Evolutionary conservation across 306 rosid species (phyloP).

Genomic region (Quercus gilva): DNA sequence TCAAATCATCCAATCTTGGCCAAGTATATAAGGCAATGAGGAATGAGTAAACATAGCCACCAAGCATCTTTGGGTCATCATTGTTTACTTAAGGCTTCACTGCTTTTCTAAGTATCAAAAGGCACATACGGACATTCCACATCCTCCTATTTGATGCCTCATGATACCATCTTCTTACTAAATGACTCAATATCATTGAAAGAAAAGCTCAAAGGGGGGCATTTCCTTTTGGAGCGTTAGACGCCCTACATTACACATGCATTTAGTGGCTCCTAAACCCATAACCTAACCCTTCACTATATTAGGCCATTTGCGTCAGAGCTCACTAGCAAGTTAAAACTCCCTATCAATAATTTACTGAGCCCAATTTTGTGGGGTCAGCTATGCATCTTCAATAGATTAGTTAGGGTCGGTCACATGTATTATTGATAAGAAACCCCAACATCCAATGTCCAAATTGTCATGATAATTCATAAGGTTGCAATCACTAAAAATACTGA

Average conservation of each 20-base stretch:
- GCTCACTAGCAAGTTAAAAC: too few relatives aligned
- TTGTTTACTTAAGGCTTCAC: not conserved
- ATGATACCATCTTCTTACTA: not conserved
- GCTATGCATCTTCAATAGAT: too few relatives aligned
- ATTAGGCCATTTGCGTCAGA: not conserved
- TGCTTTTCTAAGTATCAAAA: not conserved
- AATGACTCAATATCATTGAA: too few relatives aligned
- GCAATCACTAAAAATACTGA: too few relatives aligned
- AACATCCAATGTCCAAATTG: not conserved
- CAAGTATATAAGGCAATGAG: too few relatives aligned
- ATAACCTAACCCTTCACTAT: not conserved
- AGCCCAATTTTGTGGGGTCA: too few relatives aligned
- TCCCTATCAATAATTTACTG: not conserved
- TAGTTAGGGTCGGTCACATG: too few relatives aligned
- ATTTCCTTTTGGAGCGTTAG: not conserved
- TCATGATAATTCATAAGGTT: too few relatives aligned
- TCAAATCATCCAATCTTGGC: too few relatives aligned
- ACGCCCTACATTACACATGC: not conserved
- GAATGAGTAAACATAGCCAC: too few relatives aligned
- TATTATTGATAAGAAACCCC: not conserved
- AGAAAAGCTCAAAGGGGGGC: not conserved
- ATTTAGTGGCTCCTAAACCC: not conserved
- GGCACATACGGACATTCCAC: not conserved
- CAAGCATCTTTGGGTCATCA: not conserved
- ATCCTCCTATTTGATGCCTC: not conserved